Base-by-base conservation (phyloP, 2,329 filamentous ascomycete species). In the Penicillium olsonii region DNA sequence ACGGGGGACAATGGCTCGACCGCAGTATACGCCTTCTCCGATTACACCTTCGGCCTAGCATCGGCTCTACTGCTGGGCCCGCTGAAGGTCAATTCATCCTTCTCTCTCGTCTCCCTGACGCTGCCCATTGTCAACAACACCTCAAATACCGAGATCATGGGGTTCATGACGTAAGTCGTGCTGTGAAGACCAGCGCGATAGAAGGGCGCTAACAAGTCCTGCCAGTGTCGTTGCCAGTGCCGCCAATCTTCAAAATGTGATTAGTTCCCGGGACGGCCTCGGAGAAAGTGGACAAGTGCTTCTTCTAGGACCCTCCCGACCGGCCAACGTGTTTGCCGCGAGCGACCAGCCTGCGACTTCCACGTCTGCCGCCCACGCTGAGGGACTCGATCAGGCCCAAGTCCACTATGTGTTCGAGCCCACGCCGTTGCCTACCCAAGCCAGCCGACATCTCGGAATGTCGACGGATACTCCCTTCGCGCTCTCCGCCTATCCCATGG, bases 71-170 rank as follows among this genome's bases (percentile, higher is more conserved):
- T 96, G 1, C 78, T 94, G 0, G 92, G 92, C 0, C 91, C 91
- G 0, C 76, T 89, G 49, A 76, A 82, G 19, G 71, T 94, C 55
- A 94, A 95, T 65, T 74, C 81, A 37, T 83, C 84, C 0, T 88
- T 87, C 55, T 88, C 88, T 18, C 74, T 96, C 10, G 68, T 95
- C 11, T 96, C 91, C 2, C 76, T 95, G 50, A 95, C 91, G 0
- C 73, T 92, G 14, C 89, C 91, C 0, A 83, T 96, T 45, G 80
- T 88, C 52, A 84, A 87, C 65, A 87, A 85, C 56, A 77, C 78
- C 2, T 79, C 80, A 2, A 67, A 72, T 35, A 74, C 73, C 3
- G 84, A 87, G 54, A 81, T 92, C 1, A 77, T 96, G 5, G 92
- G 90, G 2, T 96, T 90, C 75, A 81, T 96, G 75, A 95, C 90